phyloP scores from a whole-genome alignment of 2,329 filamentous ascomycete species.

The Trichoderma brevicompactum region DNA sequence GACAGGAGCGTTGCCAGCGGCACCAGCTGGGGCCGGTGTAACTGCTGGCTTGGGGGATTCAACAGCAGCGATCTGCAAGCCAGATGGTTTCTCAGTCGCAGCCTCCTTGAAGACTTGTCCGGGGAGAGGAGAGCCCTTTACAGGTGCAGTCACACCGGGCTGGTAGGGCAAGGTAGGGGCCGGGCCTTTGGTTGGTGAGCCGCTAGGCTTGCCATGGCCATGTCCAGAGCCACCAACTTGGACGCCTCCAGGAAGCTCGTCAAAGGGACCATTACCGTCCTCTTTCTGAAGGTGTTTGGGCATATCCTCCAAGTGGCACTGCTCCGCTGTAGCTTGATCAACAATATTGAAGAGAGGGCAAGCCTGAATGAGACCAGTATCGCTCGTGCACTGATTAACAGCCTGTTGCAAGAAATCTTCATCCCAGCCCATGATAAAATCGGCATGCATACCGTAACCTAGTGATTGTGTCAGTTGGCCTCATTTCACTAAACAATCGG shows the following conservation, averaged over 20 bases:
- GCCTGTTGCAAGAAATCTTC: conserved; percentile 69
- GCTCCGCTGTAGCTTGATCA: conserved; percentile 56
- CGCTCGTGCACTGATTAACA: conserved; percentile 75
- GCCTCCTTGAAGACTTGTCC: conserved; percentile 51
- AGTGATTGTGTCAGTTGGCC: not conserved
- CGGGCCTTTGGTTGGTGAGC: conserved; percentile 28
- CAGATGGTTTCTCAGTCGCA: conserved; percentile 28
- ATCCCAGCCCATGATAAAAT: conserved; percentile 83
- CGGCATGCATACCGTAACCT: conserved; percentile 78
- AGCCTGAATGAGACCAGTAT: conserved; percentile 69
- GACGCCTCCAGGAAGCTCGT: conserved; percentile 68
- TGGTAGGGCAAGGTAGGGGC: conserved; percentile 46
- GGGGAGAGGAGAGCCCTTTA: conserved; percentile 44
- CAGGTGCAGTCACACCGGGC: conserved; percentile 42
- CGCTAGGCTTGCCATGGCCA: conserved; percentile 24
- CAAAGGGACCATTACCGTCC: conserved; percentile 59
- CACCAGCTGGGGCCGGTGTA: conserved; percentile 19
- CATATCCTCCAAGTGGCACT: conserved; percentile 64
- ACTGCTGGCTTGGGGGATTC: conserved; percentile 13
- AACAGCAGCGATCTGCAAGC: conserved; percentile 15
- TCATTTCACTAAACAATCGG: too few species aligned
- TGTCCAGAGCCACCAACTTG: conserved; percentile 44
- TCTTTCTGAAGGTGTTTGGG: conserved; percentile 62
- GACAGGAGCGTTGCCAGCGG: conserved; percentile 33
- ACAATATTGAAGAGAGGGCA: conserved; percentile 78